A percentile compares a stretch with the other conserved stretches of the same genome.
Conservation (phyloP, 768 basidiomycete genomes). For the Kwoniella dejecticola region DNA sequence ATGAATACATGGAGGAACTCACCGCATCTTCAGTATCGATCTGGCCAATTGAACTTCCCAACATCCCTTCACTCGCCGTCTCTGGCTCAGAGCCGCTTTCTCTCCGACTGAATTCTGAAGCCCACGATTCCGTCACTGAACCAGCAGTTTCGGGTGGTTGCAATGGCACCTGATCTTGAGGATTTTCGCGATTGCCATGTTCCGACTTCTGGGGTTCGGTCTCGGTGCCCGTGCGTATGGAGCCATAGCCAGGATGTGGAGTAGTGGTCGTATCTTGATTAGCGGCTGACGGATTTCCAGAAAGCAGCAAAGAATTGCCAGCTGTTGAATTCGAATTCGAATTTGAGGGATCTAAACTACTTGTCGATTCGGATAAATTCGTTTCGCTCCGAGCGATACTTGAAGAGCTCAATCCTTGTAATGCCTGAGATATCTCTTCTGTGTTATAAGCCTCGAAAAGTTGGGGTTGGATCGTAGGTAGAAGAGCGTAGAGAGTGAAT, state of each 20-base stretch:
- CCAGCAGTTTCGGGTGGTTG: neutral
- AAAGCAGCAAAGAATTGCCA: conserved; percentile 15
- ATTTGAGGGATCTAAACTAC: neutral
- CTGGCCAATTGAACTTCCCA: conserved; percentile 14
- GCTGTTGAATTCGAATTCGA: conserved; percentile 10
- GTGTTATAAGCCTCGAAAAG: conserved; percentile 44
- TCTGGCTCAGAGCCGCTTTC: conserved; percentile 1
- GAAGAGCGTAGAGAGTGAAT: conserved; percentile 53
- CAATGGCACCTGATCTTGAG: neutral
- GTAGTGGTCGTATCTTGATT: too few relatives aligned
- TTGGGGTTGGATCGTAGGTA: conserved; percentile 50
- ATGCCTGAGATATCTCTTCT: conserved; percentile 41
- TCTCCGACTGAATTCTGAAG: conserved; percentile 37
- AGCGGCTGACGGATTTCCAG: neutral
- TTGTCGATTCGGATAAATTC: conserved; percentile 4
- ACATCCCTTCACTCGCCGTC: conserved; percentile 18
- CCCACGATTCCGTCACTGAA: conserved; percentile 30
- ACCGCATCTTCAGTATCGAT: conserved; percentile 43
- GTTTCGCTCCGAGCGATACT: neutral
- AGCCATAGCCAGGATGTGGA: neutral
- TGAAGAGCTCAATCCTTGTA: conserved; percentile 33
- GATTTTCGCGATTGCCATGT: conserved; percentile 18
- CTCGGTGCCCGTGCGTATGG: neutral
- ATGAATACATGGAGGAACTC: too few relatives aligned
- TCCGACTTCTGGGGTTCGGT: too few relatives aligned